A percentile compares a stretch with the other conserved stretches of the same genome.
These are phyloP conservation scores for Hymenoscyphus linearis DNA, from an alignment of 2,329 filamentous ascomycete genomes.

Conservation along the genomic window DNA sequence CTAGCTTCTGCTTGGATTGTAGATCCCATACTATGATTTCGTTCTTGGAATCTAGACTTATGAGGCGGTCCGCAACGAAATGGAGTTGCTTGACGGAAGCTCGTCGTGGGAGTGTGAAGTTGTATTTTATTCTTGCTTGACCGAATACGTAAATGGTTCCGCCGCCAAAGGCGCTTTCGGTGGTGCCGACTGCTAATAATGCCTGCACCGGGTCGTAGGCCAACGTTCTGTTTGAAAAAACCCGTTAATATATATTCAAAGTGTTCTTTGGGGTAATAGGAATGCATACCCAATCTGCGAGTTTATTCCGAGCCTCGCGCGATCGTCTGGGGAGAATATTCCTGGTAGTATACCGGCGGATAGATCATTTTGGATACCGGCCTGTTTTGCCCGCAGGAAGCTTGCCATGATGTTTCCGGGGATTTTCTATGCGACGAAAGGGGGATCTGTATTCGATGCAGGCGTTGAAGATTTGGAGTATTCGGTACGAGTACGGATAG, in stretches of 20 bases:
- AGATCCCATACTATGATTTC: constrained; percentile 82
- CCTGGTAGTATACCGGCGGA: constrained; percentile 74
- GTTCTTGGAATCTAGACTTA: constrained; percentile 81
- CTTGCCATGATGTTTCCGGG: constrained; percentile 59
- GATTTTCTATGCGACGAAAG: background rate
- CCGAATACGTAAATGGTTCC: constrained; percentile 90
- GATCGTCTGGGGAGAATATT: constrained; percentile 78
- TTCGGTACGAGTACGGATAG: background rate
- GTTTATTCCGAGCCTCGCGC: constrained; percentile 76
- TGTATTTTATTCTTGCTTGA: constrained; percentile 71
- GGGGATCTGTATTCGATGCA: background rate
- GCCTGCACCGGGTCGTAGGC: constrained; percentile 94
- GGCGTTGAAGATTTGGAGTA: background rate
- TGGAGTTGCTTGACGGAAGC: constrained; percentile 73
- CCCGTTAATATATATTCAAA: constrained; percentile 10
- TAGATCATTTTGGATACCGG: constrained; percentile 86
- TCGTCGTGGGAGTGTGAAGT: constrained; percentile 64
- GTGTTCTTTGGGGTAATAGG: constrained; percentile 6
- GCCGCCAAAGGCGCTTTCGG: constrained; percentile 76
- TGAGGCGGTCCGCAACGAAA: constrained; percentile 79
- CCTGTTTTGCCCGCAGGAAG: constrained; percentile 87
- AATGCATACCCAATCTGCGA: constrained; percentile 59
- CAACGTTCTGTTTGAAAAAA: constrained; percentile 57
- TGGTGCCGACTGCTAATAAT: constrained; percentile 85
- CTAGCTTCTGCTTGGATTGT: constrained; percentile 59